Percentiles rank a stretch among this genome's conserved stretches.
Evolutionary conservation across 2,329 filamentous ascomycete genomes (phyloP).

Genomic region (Didymella pomorum): DNA sequence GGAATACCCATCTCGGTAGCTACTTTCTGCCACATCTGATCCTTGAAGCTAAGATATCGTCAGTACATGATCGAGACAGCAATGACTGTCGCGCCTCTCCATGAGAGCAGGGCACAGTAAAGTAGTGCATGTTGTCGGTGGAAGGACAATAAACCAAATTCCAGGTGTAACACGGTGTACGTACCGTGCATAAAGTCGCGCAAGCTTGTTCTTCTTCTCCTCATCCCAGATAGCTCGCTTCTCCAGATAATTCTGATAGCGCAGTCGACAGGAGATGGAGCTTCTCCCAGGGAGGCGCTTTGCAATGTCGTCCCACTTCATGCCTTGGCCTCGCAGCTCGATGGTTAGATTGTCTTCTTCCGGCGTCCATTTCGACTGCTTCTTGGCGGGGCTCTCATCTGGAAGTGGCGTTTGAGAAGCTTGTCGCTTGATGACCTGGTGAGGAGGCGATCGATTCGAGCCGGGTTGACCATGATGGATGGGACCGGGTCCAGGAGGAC

Average conservation of each 20-base stretch:
- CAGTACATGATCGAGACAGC: constrained; percentile 25
- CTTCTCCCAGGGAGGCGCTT: constrained; percentile 89
- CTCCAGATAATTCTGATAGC: constrained; percentile 98
- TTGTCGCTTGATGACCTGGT: constrained; percentile 47
- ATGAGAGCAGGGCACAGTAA: not conserved
- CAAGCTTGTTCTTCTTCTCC: constrained; percentile 96
- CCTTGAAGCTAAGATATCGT: constrained; percentile 76
- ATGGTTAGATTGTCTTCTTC: constrained; percentile 96
- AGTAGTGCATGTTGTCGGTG: not conserved
- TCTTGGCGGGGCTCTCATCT: constrained; percentile 50
- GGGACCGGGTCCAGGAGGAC: constrained; percentile 49
- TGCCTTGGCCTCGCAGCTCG: constrained; percentile 84
- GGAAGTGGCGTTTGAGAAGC: constrained; percentile 49
- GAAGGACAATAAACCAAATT: not conserved
- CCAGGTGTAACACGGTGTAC: constrained; percentile 28
- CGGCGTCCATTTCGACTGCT: constrained; percentile 92
- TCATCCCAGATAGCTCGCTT: constrained; percentile 94
- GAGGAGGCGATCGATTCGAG: constrained; percentile 45
- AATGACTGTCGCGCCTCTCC: not conserved
- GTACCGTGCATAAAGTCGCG: constrained; percentile 91
- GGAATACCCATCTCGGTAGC: constrained; percentile 94
- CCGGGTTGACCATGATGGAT: constrained; percentile 35
- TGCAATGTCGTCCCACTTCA: constrained; percentile 99
- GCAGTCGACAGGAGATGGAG: constrained; percentile 90
- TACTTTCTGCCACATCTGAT: constrained; percentile 97